Conservation (phyloP, 192 early-diverging fungal genomes). For the Spinellus fusiger region DNA sequence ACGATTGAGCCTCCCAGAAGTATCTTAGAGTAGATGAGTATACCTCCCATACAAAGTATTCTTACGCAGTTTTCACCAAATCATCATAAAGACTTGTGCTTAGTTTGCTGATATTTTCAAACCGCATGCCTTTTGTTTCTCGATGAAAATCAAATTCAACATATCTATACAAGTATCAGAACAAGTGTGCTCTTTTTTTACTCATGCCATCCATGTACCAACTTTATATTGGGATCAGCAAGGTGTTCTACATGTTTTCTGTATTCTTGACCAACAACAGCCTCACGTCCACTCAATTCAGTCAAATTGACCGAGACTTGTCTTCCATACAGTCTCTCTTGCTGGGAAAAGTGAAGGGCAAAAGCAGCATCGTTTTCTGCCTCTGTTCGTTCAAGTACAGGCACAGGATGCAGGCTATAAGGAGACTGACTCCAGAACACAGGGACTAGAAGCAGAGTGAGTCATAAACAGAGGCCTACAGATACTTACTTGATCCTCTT, state of each 20-base stretch:
- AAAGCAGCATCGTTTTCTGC: slow-evolving; percentile 51
- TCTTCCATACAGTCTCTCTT: slow-evolving; percentile 45
- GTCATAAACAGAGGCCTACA: neutral
- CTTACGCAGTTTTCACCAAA: slow-evolving; percentile 57
- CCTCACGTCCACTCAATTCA: slow-evolving; percentile 62
- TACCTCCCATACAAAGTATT: neutral
- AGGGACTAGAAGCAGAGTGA: slow-evolving; percentile 36
- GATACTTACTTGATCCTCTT: slow-evolving; percentile 68
- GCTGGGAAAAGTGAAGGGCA: slow-evolving; percentile 47
- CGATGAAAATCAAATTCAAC: slow-evolving; percentile 94
- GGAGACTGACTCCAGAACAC: slow-evolving; percentile 71
- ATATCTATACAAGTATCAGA: slow-evolving; percentile 42
- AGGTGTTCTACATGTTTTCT: slow-evolving; percentile 44
- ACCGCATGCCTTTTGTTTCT: slow-evolving; percentile 87
- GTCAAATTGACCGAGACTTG: slow-evolving; percentile 60
- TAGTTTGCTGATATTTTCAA: slow-evolving; percentile 79
- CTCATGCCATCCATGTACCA: slow-evolving; percentile 3
- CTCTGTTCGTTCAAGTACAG: slow-evolving; percentile 46
- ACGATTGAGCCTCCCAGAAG: slow-evolving; percentile 4
- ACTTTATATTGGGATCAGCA: slow-evolving; percentile 44
- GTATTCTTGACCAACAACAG: slow-evolving; percentile 57
- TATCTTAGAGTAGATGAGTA: slow-evolving; percentile 8
- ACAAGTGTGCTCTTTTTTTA: neutral
- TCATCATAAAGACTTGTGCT: slow-evolving; percentile 62
- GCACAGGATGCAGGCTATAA: slow-evolving; percentile 62